Evolutionary conservation across 2,329 filamentous ascomycete genomes (phyloP).

Genomic region (Phaeosphaeriaceae sp.): DNA sequence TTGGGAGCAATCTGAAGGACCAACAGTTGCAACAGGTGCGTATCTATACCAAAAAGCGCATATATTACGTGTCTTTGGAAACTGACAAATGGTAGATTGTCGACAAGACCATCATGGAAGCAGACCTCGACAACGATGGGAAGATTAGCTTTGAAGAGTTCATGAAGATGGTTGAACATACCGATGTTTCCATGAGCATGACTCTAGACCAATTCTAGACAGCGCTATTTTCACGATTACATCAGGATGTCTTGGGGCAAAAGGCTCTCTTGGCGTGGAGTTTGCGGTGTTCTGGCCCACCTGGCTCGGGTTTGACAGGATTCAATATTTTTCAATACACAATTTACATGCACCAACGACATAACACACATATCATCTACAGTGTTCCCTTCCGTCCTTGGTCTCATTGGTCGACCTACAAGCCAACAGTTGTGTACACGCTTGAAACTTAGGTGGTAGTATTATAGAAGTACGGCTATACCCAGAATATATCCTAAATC

Average conservation of each 20-base stretch:
- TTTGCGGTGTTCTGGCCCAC: constrained; percentile 36
- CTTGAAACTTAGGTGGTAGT: too few relatives aligned
- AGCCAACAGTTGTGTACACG: too few relatives aligned
- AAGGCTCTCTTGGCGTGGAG: constrained; percentile 40
- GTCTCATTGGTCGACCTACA: too few relatives aligned
- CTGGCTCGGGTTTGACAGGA: constrained; percentile 27
- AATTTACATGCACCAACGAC: constrained; percentile 4
- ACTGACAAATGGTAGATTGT: constrained; percentile 70
- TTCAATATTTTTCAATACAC: constrained; percentile 38
- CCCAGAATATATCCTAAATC: too few relatives aligned
- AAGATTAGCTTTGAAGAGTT: constrained; percentile 99
- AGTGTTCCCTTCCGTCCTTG: too few relatives aligned
- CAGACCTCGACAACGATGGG: constrained; percentile 91
- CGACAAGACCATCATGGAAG: constrained; percentile 99
- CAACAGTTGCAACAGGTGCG: constrained; percentile 87
- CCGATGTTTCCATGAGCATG: constrained; percentile 73
- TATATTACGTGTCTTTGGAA: not conserved
- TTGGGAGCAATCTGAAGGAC: constrained; percentile 98
- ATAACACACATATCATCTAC: too few relatives aligned
- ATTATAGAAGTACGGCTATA: too few relatives aligned
- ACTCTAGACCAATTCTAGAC: constrained; percentile 62
- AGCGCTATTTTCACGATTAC: constrained; percentile 16
- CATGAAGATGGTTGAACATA: constrained; percentile 97
- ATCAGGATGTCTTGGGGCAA: constrained; percentile 24
- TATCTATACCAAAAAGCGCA: not conserved